These are phyloP conservation scores for Allium cepa DNA, from an alignment of 106 monocot genomes.

Conservation along the genomic window DNA sequence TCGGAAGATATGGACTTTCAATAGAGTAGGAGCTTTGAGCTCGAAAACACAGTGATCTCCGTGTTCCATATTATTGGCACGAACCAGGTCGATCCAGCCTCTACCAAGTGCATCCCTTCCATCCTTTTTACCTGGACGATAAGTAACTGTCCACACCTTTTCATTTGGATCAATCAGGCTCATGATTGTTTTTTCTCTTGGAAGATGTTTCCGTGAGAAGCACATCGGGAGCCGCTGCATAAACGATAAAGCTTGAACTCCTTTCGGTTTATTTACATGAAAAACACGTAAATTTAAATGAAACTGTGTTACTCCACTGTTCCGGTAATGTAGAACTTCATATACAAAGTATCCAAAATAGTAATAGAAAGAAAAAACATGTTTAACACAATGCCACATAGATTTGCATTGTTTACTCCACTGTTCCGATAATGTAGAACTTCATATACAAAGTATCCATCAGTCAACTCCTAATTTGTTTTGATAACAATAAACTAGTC, in stretches of 20 bases:
- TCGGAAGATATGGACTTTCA: slow-evolving; percentile 5
- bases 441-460: too few species aligned
- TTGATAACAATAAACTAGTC: too few species aligned
- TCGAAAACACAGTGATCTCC: slow-evolving; percentile 4
- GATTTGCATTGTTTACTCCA: too few species aligned
- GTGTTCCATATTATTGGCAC: background rate
- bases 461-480: too few species aligned
- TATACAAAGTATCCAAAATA: too few species aligned
- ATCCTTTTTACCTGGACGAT: background rate
- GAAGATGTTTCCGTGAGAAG: slow-evolving; percentile 4
- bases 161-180: slow-evolving; percentile 1
- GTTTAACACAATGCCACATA: background rate
- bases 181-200: slow-evolving; percentile 6
- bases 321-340: too few species aligned
- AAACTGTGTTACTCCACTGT: too few species aligned
- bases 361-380: too few species aligned
- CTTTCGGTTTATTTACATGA: too few species aligned
- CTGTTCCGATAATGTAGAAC: too few species aligned
- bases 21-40: background rate
- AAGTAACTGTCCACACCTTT: background rate
- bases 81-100: background rate
- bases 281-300: too few species aligned
- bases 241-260: background rate
- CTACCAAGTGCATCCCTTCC: background rate
- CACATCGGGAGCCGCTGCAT: background rate